A percentile compares a stretch with the other conserved stretches of the same genome.
Evolutionary conservation across 2,329 filamentous ascomycete species (phyloP).

Genomic region (Allantophomopsis lycopodina): DNA sequence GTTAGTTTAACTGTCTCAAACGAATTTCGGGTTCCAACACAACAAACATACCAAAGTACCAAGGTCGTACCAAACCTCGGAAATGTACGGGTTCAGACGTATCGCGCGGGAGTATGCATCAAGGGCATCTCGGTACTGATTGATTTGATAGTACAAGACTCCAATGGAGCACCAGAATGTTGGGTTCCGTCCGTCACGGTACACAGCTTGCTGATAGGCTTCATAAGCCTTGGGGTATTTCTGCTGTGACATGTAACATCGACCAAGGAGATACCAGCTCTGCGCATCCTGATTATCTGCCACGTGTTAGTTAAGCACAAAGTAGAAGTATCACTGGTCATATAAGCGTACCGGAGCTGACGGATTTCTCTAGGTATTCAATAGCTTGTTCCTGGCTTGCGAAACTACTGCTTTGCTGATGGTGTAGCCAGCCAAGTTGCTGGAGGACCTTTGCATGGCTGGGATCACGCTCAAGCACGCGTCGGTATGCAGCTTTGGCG

Average conservation of each 20-base stretch:
- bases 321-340: constrained; percentile 7
- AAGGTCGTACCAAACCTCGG: constrained; percentile 97
- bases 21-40: constrained; percentile 4
- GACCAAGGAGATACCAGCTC: constrained; percentile 94
- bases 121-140: constrained; percentile 94
- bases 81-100: constrained; percentile 92
- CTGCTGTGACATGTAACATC: constrained; percentile 98
- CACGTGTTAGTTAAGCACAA: constrained; percentile 19
- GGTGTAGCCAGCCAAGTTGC: constrained; percentile 93
- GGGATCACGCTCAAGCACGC: constrained; percentile 86
- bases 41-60: constrained; percentile 69
- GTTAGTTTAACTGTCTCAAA: constrained; percentile 12
- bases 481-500: constrained; percentile 83
- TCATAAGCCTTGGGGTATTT: constrained; percentile 99
- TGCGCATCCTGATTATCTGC: constrained; percentile 87
- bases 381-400: constrained; percentile 91
- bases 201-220: constrained; percentile 96
- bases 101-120: constrained; percentile 97
- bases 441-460: constrained; percentile 97
- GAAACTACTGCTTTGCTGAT: constrained; percentile 88
- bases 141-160: constrained; percentile 98
- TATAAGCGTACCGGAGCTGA: constrained; percentile 61
- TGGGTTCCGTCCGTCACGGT: constrained; percentile 91
- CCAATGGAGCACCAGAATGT: constrained; percentile 99
- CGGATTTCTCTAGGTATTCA: constrained; percentile 93